Evolutionary conservation across 345 rosid genomes (phyloP).

Genomic region (Mangifera indica): DNA sequence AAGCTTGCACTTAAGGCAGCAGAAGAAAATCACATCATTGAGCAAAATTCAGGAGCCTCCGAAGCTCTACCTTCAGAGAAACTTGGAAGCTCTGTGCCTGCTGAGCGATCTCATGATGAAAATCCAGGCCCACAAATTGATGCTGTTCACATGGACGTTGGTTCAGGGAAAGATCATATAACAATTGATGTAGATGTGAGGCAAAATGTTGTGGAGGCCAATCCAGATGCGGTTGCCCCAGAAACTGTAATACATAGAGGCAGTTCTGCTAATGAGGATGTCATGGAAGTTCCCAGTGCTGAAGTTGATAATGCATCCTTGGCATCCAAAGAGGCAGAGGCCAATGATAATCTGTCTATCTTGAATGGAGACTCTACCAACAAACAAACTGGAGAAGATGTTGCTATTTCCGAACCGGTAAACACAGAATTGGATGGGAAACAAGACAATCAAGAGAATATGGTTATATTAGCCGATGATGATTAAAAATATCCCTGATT

Average conservation of each 20-base stretch:
- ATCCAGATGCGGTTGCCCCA: slow-evolving; percentile 10
- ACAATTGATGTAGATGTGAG: slow-evolving; percentile 12
- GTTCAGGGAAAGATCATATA: slow-evolving; percentile 20
- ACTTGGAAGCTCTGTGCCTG: slow-evolving; percentile 19
- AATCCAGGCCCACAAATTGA: slow-evolving; percentile 13
- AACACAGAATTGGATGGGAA: neutral
- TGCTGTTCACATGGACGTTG: slow-evolving; percentile 20
- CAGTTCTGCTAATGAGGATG: slow-evolving; percentile 11
- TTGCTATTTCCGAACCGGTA: neutral
- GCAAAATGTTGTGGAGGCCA: slow-evolving; percentile 11
- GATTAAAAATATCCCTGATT: neutral
- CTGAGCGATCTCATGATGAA: slow-evolving; percentile 18
- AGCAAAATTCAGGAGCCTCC: slow-evolving; percentile 19
- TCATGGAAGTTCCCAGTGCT: slow-evolving; percentile 25
- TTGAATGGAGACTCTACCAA: neutral
- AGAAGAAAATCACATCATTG: slow-evolving; percentile 25
- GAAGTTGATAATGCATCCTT: slow-evolving; percentile 4
- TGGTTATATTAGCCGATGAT: neutral
- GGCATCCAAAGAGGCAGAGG: neutral
- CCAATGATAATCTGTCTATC: neutral
- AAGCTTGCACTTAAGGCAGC: slow-evolving; percentile 31
- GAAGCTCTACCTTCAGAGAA: slow-evolving; percentile 26
- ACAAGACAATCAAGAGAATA: neutral
- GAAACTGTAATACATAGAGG: slow-evolving; percentile 23
- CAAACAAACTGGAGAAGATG: slow-evolving; percentile 6